Conservation (phyloP, 148 eudicot species). For the Chenopodium berlandieri region DNA sequence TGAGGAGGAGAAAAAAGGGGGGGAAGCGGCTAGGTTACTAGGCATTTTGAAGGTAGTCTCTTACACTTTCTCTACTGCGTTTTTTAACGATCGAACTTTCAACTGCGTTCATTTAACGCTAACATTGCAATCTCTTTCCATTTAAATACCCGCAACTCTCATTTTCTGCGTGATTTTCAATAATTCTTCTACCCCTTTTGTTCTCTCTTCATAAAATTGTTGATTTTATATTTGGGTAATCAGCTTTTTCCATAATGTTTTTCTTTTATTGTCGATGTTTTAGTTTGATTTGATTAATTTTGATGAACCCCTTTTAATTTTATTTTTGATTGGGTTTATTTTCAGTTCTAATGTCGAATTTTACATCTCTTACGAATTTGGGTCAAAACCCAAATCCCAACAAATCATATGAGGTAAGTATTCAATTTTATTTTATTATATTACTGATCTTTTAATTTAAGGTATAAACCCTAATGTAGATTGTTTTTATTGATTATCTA, state of each 20-base stretch:
- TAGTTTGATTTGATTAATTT: background rate
- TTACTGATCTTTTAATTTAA: background rate
- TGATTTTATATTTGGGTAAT: too few relatives aligned
- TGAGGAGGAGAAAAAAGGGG: too few relatives aligned
- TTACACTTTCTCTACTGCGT: too few relatives aligned
- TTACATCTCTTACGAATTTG: slow-evolving; percentile 26
- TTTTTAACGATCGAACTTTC: too few relatives aligned
- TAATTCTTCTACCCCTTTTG: background rate
- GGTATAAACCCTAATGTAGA: background rate
- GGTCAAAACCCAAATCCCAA: slow-evolving; percentile 33
- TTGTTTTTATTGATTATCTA: background rate
- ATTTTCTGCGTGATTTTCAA: background rate
- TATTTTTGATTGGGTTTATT: background rate
- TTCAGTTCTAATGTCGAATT: slow-evolving; percentile 23
- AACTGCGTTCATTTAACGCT: too few relatives aligned
- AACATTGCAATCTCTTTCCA: too few relatives aligned
- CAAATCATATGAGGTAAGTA: slow-evolving; percentile 31
- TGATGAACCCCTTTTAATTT: background rate
- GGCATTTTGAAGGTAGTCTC: too few relatives aligned
- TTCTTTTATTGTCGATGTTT: background rate
- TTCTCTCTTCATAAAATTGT: background rate
- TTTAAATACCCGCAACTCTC: background rate
- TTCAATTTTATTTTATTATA: background rate
- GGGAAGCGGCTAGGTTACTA: too few relatives aligned
- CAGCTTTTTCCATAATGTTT: background rate